phyloP scores from a whole-genome alignment of 1,139 yeast genomes.

The Wickerhamomyces sp. region DNA sequence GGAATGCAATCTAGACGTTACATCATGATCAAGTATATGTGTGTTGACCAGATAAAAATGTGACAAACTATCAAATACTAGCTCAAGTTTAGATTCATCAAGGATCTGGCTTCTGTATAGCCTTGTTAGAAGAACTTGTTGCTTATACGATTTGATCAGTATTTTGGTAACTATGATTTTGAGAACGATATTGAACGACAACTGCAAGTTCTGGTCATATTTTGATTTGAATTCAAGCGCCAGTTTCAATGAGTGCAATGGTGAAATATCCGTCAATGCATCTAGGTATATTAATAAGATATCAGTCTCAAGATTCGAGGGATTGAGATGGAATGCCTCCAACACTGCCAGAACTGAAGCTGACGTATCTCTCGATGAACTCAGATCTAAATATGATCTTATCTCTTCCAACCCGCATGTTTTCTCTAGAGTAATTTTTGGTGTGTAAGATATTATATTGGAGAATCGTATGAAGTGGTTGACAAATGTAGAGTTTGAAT shows the following conservation, averaged over 20 bases:
- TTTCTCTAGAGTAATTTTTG: slow-evolving; percentile 1
- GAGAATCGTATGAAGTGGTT: slow-evolving; percentile 17
- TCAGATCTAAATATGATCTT: slow-evolving; percentile 13
- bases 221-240: slow-evolving; percentile 3
- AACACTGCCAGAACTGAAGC: slow-evolving; percentile 9
- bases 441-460: slow-evolving; percentile 20
- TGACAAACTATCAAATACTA: slow-evolving; percentile 11
- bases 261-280: slow-evolving; percentile 14
- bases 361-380: slow-evolving; percentile 10
- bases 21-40: background rate
- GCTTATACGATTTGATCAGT: slow-evolving; percentile 16
- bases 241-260: slow-evolving; percentile 5
- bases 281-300: slow-evolving; percentile 18
- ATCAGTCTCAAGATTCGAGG: slow-evolving; percentile 11
- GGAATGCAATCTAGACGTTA: slow-evolving; percentile 1
- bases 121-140: slow-evolving; percentile 7
- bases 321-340: slow-evolving; percentile 4
- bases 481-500: slow-evolving; percentile 7
- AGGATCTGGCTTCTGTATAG: slow-evolving; percentile 1
- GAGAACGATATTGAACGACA: slow-evolving; percentile 9
- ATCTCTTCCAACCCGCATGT: slow-evolving; percentile 8
- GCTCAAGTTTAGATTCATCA: slow-evolving; percentile 6
- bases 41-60: slow-evolving; percentile 5
- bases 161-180: slow-evolving; percentile 14
- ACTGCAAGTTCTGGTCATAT: slow-evolving; percentile 1